Base-by-base conservation (phyloP, 345 rosid species). In the Nasturtium officinale region DNA sequence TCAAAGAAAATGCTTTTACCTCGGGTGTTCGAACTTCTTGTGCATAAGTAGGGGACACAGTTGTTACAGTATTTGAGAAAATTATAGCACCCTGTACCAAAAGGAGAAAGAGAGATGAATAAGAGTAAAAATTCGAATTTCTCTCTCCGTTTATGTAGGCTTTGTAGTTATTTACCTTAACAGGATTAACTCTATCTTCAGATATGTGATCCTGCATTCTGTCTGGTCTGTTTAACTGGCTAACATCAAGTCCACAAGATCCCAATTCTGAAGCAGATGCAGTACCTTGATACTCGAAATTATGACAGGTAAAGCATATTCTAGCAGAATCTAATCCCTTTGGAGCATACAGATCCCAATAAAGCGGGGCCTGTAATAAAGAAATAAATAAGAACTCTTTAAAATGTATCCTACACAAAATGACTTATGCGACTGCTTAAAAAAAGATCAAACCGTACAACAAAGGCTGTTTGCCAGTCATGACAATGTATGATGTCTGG, bases 381-480 rank as follows among this genome's bases (percentile, higher is more conserved):
- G 30, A 5, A 5, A 37, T 23, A 23, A 23, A 23, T 23, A 12
- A 11, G 18, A 73, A 61, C 52, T 46, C 52, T 46, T 64, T 25
- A n/a, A 69, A 56, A 29, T 16, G 16, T 38, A 16, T 57, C 54
- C 26, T 57, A 80, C 74, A 79, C 72, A 37, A n/a, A 40, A 28
- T 42, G 21, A 50, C 29, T 37, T 35, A 61, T 13, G 53, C 4
- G 59, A 47, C 52, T n/a, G 18, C 42, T 56, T n/a, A 35, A 65
- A 47, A 65, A 23, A 33, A 5, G 20, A 45, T 55, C 26, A 64
- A 52, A 56, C 58, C 93, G 46, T 89, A 94, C 97, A 68, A 95
- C 89, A 81, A 95, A 95, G 71, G 99, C 97, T 62, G 99, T 91
- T 85, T 95, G 99, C 99, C 99, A 95, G 79, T 95, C 99, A 72